Base-by-base conservation (phyloP, 345 rosid genomes). In the Jatropha curcas region DNA sequence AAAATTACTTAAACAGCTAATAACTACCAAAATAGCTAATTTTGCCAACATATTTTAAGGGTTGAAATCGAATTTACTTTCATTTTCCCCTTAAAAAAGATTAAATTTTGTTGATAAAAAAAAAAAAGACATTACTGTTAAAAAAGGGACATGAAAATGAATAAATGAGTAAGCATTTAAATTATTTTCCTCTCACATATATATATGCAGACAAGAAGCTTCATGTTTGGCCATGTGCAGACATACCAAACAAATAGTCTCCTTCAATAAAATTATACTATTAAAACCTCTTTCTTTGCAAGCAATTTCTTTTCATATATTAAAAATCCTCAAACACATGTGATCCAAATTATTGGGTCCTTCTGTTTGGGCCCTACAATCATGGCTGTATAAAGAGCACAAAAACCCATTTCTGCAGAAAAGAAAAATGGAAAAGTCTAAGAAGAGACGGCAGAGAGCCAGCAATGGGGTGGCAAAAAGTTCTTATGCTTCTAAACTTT, bases 261-360 rank as follows among this genome's bases (percentile, higher is more conserved):
- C 31, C 48, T 39, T 45, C 68, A 19, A 46, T 65, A 52, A 52
- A 63, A 14, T 22, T n/a, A n/a, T n/a, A n/a, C 31, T 58, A 20
- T 43, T 19, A 28, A 16, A 45, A 12, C n/a, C 52, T 67, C 60
- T 67, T 50, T 39, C 19, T 58, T 25, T 27, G 51, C 67, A 58
- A 60, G 73, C 50, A 74, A 67, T 8, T 43, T 7, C 8, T 25
- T 13, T 41, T 41, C 45, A 14, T 20, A 19, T 41, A 65, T 6
- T 4, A 41, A 22, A 46, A 19, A 46, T 37, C 20, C 16, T 60
- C 63, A 41, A 68, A 64, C 51, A 35, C 78, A 75, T 78, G 86
- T 73, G 79, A 70, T 10, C 76, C 74, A 45, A 75, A 78, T 78
- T 75, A 76, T 81, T 75, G 74, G 64, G 61, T 79, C 71, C 55